A percentile compares a stretch with the other conserved stretches of the same genome.
phyloP scores from a whole-genome alignment of 768 basidiomycete genomes.

The Trichaptum fuscoviolaceum region DNA sequence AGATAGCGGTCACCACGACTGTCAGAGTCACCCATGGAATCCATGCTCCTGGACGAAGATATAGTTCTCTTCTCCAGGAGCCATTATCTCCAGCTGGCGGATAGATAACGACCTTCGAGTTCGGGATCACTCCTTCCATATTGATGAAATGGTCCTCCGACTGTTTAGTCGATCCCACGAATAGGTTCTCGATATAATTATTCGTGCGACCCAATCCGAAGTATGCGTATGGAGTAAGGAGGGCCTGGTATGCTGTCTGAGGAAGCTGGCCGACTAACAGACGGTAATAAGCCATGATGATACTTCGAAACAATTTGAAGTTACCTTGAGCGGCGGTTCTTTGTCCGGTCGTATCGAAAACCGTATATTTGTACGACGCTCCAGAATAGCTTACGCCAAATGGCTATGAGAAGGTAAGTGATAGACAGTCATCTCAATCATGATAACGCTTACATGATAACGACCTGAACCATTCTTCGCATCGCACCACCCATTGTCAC shows the following conservation, averaged over 20 bases:
- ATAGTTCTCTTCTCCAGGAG: conserved; percentile 84
- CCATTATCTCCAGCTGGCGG: conserved; percentile 54
- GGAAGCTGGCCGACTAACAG: conserved; percentile 81
- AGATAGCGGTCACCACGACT: conserved; percentile 63
- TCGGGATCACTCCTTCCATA: conserved; percentile 96
- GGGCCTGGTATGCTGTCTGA: conserved; percentile 86
- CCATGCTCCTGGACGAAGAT: conserved; percentile 93
- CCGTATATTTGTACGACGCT: conserved; percentile 95
- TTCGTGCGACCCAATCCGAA: conserved; percentile 97
- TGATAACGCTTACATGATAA: conserved; percentile 62
- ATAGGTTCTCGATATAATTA: conserved; percentile 98
- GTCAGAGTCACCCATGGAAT: conserved; percentile 96
- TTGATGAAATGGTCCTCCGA: conserved; percentile 70
- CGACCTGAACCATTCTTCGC: conserved; percentile 48
- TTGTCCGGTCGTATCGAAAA: conserved; percentile 83
- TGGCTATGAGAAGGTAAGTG: conserved; percentile 45
- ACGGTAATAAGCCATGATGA: conserved; percentile 8
- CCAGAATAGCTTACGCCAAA: conserved; percentile 94
- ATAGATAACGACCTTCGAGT: conserved; percentile 93
- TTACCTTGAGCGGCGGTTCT: conserved; percentile 87
- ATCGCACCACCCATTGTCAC: conserved; percentile 75
- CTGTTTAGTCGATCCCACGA: conserved; percentile 87
- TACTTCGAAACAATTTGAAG: conserved; percentile 11
- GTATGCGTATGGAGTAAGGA: conserved; percentile 90
- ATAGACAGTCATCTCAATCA: conserved; percentile 6